Percentiles rank a stretch among this genome's conserved stretches.
Evolutionary conservation across 352 stramenopile species (phyloP).

Genomic region (Phytophthora syringae): DNA sequence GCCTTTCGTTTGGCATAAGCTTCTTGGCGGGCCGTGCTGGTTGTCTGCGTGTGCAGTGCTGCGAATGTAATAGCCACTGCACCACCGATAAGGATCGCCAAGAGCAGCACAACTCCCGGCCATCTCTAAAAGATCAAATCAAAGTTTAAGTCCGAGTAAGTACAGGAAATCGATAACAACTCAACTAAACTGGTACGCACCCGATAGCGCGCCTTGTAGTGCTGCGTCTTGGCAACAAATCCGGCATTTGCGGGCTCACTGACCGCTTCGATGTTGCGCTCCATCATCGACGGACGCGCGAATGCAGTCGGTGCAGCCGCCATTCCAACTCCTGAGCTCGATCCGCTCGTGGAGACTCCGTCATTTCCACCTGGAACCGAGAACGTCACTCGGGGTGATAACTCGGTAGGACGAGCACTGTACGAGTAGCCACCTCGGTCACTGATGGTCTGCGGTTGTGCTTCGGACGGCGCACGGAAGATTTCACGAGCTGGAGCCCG

Average conservation of each 20-base stretch:
- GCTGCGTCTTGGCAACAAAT: constrained; percentile 26
- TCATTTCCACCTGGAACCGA: not conserved
- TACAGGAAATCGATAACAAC: too few relatives aligned
- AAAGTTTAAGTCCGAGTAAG: too few relatives aligned
- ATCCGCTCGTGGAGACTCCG: constrained; percentile 50
- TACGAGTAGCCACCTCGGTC: constrained; percentile 15
- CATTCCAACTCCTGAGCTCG: too few relatives aligned
- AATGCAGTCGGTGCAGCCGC: too few relatives aligned
- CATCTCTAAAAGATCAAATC: too few relatives aligned
- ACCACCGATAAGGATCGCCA: constrained; percentile 41
- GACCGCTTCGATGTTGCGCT: constrained; percentile 58
- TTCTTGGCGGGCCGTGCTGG: constrained; percentile 21
- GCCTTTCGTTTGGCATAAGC: constrained; percentile 36
- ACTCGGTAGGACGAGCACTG: constrained; percentile 28
- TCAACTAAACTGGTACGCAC: too few relatives aligned
- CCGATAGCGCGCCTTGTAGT: constrained; percentile 66
- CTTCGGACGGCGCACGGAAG: constrained; percentile 26
- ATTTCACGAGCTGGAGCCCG: constrained; percentile 26
- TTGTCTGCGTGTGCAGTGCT: constrained; percentile 31
- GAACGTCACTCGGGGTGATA: constrained; percentile 7
- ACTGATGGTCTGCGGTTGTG: constrained; percentile 14
- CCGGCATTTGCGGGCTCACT: constrained; percentile 20
- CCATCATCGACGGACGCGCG: constrained; percentile 47
- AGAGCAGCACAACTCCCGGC: constrained; percentile 49
- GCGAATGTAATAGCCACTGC: constrained; percentile 38